phyloP scores from a whole-genome alignment of 345 rosid genomes.

The Eucalyptus caleyi region DNA sequence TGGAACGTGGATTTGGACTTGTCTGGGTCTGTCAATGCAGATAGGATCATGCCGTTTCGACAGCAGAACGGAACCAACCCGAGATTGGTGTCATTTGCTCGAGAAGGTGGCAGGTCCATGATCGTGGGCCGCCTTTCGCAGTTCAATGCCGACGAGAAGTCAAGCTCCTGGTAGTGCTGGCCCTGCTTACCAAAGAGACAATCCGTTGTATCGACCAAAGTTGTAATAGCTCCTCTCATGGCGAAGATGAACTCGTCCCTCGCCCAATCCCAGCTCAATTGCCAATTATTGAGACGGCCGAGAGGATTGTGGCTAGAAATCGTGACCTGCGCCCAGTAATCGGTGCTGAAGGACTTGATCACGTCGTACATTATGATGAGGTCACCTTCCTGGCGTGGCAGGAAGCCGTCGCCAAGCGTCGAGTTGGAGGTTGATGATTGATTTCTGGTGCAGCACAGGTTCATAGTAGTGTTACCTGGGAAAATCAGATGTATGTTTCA shows the following conservation, averaged over 20 bases:
- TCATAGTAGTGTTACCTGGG: background rate
- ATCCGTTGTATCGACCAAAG: slow-evolving; percentile 9
- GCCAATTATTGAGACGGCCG: slow-evolving; percentile 50
- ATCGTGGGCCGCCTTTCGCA: slow-evolving; percentile 30
- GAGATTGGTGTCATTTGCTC: slow-evolving; percentile 18
- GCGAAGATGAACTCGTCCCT: slow-evolving; percentile 32
- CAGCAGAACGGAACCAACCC: slow-evolving; percentile 39
- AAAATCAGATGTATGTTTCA: background rate
- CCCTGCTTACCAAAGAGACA: slow-evolving; percentile 38
- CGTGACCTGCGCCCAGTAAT: slow-evolving; percentile 34
- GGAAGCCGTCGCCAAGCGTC: background rate
- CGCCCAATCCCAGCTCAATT: slow-evolving; percentile 56
- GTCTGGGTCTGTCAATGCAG: slow-evolving; percentile 16
- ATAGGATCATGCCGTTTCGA: slow-evolving; percentile 35
- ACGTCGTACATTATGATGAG: slow-evolving; percentile 33
- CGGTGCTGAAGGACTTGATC: background rate
- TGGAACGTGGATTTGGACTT: slow-evolving; percentile 22
- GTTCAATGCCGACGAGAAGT: slow-evolving; percentile 28
- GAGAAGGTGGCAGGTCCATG: slow-evolving; percentile 23
- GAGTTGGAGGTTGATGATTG: background rate
- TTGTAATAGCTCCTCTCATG: slow-evolving; percentile 37
- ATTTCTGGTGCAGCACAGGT: slow-evolving; percentile 22
- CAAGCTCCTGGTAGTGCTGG: slow-evolving; percentile 4
- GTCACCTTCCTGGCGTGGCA: slow-evolving; percentile 28
- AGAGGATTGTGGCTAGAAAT: slow-evolving; percentile 31